phyloP scores from a whole-genome alignment of 2,329 filamentous ascomycete genomes.

The Aspergillus amoenus region DNA sequence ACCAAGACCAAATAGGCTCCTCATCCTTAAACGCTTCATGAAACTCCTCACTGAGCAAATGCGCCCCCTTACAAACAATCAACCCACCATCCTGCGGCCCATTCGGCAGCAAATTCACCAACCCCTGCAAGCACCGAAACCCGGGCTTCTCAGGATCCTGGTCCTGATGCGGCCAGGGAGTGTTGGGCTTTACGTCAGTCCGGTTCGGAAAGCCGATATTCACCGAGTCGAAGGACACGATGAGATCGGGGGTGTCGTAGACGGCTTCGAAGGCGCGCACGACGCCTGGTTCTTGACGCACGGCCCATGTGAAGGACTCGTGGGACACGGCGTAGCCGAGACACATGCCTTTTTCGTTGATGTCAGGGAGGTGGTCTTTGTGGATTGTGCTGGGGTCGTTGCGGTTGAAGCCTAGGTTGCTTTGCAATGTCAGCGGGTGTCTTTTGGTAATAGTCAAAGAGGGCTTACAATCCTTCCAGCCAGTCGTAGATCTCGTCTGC shows the following conservation, averaged over 20 bases:
- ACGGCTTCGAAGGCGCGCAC: conserved; percentile 49
- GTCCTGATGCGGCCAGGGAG: conserved; percentile 50
- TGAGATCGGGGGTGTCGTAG: conserved; percentile 46
- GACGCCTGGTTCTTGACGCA: conserved; percentile 49
- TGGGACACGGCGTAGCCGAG: conserved; percentile 49
- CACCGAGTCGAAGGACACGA: conserved; percentile 52
- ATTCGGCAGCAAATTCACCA: conserved; percentile 45
- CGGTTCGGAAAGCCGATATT: conserved; percentile 47
- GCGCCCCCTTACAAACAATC: conserved; percentile 34
- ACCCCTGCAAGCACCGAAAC: conserved; percentile 51
- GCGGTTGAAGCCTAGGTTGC: conserved; percentile 37
- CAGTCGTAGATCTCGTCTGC: conserved; percentile 25
- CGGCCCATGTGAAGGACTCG: conserved; percentile 51
- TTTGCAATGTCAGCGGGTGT: conserved; percentile 2
- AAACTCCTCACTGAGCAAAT: conserved; percentile 33
- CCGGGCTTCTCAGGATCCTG: conserved; percentile 47
- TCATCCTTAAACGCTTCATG: conserved; percentile 29
- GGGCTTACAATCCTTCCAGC: conserved; percentile 24
- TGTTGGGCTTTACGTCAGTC: conserved; percentile 25
- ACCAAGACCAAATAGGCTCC: conserved; percentile 20
- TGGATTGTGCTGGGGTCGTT: conserved; percentile 35
- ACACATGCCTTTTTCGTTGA: conserved; percentile 53
- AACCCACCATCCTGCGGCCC: conserved; percentile 41
- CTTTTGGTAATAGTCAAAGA: neutral
- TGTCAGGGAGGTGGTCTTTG: conserved; percentile 35